Evolutionary conservation across 2,329 filamentous ascomycete genomes (phyloP).

Genomic region (Fusarium sp.): DNA sequence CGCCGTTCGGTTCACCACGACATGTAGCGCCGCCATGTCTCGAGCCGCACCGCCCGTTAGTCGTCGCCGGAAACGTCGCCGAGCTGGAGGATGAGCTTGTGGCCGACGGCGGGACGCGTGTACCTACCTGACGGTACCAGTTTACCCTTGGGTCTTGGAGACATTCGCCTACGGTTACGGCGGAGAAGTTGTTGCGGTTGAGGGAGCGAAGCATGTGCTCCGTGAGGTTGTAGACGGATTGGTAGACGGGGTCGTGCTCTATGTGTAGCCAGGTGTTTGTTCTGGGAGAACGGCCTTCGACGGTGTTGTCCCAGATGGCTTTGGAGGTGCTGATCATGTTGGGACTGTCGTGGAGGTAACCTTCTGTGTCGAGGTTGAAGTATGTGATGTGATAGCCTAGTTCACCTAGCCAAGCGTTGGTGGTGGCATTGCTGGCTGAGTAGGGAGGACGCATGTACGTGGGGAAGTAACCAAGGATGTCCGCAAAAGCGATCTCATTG

Average conservation of each 20-base stretch:
- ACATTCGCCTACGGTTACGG: slow-evolving; percentile 67
- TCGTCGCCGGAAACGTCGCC: slow-evolving; percentile 40
- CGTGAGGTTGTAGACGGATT: slow-evolving; percentile 61
- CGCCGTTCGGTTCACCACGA: slow-evolving; percentile 30
- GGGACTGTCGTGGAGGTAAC: slow-evolving; percentile 68
- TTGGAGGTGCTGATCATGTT: slow-evolving; percentile 64
- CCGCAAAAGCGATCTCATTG: slow-evolving; percentile 60
- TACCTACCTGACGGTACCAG: slow-evolving; percentile 64
- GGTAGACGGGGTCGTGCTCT: slow-evolving; percentile 65
- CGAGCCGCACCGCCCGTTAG: slow-evolving; percentile 47
- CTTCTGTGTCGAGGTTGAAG: slow-evolving; percentile 73
- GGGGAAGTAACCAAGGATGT: slow-evolving; percentile 59
- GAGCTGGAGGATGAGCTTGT: slow-evolving; percentile 25
- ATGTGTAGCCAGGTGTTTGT: slow-evolving; percentile 65
- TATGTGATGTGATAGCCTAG: slow-evolving; percentile 72
- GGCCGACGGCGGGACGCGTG: background rate
- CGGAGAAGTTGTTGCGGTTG: slow-evolving; percentile 57
- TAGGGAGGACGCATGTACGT: slow-evolving; percentile 64
- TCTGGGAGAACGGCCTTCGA: slow-evolving; percentile 52
- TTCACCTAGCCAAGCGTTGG: slow-evolving; percentile 57
- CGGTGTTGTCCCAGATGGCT: slow-evolving; percentile 54
- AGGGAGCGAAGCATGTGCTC: slow-evolving; percentile 61
- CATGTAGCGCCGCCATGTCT: slow-evolving; percentile 42
- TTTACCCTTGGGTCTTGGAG: slow-evolving; percentile 65
- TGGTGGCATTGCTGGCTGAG: slow-evolving; percentile 60